These are phyloP conservation scores for Allomyces javanicus DNA, from an alignment of 192 early-diverging fungal species.

Conservation along the genomic window DNA sequence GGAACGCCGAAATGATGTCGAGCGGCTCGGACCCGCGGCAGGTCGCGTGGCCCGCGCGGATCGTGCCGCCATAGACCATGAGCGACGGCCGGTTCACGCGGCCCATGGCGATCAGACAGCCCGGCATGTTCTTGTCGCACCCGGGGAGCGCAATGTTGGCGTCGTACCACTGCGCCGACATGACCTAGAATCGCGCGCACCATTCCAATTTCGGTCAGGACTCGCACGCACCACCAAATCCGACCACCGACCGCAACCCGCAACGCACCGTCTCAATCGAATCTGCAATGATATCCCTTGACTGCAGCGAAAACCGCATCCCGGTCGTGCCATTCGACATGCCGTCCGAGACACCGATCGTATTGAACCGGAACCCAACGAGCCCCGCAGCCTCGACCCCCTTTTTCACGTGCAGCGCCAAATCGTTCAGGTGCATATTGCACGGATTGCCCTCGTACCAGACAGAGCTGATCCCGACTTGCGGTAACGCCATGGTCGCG, in stretches of 20 bases:
- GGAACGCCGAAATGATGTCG: slow-evolving; percentile 95
- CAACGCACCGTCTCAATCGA: slow-evolving; percentile 80
- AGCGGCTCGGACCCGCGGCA: slow-evolving; percentile 41
- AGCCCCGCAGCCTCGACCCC: slow-evolving; percentile 77
- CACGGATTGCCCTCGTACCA: slow-evolving; percentile 99
- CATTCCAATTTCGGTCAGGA: slow-evolving; percentile 2
- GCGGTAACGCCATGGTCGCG: slow-evolving; percentile 62
- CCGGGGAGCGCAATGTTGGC: slow-evolving; percentile 94
- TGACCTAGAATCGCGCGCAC: slow-evolving; percentile 29
- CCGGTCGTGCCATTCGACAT: slow-evolving; percentile 94
- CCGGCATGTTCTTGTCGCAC: slow-evolving; percentile 96
- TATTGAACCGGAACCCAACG: slow-evolving; percentile 94
- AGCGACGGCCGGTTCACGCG: slow-evolving; percentile 87
- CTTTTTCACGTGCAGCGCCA: slow-evolving; percentile 73
- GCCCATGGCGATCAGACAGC: slow-evolving; percentile 87
- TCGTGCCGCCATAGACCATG: slow-evolving; percentile 97
- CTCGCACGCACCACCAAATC: neutral
- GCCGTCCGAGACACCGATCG: slow-evolving; percentile 90
- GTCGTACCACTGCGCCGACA: slow-evolving; percentile 96
- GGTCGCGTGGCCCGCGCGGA: slow-evolving; percentile 47
- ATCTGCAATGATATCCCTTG: slow-evolving; percentile 95
- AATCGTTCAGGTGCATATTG: slow-evolving; percentile 94
- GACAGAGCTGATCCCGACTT: slow-evolving; percentile 93
- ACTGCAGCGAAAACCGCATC: slow-evolving; percentile 93
- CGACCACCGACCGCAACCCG: neutral